phyloP scores from a whole-genome alignment of 108 stramenopile genomes.

The Nitzschia putrida region DNA sequence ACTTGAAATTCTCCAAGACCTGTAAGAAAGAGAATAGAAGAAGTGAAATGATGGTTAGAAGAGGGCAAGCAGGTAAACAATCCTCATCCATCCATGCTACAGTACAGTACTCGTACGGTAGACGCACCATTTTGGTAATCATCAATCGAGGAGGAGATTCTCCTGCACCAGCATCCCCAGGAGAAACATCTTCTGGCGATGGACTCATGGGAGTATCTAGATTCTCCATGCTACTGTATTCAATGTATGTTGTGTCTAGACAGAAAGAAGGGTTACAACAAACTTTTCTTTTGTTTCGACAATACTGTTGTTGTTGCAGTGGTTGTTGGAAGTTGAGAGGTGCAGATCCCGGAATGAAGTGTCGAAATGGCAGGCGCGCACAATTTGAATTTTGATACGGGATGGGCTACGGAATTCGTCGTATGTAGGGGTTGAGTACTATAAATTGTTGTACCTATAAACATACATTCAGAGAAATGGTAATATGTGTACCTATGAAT shows the following conservation, averaged over 20 bases:
- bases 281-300: too few relatives aligned
- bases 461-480: background rate
- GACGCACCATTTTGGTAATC: constrained; percentile 92
- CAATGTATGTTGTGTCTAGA: background rate
- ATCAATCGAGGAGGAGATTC: constrained; percentile 77
- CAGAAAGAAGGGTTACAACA: too few relatives aligned
- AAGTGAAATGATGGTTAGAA: background rate
- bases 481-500: background rate
- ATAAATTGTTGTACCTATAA: background rate
- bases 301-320: too few relatives aligned
- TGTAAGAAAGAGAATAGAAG: constrained; percentile 16
- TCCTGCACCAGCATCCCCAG: too few relatives aligned
- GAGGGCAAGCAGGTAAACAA: background rate
- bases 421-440: background rate
- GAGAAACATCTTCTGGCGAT: constrained; percentile 7
- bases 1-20: constrained; percentile 98
- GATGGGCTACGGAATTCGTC: background rate
- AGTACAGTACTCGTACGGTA: background rate
- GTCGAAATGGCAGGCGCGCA: constrained; percentile 10
- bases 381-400: constrained; percentile 6
- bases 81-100: background rate
- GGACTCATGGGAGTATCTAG: constrained; percentile 1
- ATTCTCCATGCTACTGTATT: constrained; percentile 1
- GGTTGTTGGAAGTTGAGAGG: too few relatives aligned
- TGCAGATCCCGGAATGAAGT: too few relatives aligned